Evolutionary conservation across 805 yeast genomes (phyloP), one percentile per base, ranked within the genome.

Genomic region (Candida alai): DNA sequence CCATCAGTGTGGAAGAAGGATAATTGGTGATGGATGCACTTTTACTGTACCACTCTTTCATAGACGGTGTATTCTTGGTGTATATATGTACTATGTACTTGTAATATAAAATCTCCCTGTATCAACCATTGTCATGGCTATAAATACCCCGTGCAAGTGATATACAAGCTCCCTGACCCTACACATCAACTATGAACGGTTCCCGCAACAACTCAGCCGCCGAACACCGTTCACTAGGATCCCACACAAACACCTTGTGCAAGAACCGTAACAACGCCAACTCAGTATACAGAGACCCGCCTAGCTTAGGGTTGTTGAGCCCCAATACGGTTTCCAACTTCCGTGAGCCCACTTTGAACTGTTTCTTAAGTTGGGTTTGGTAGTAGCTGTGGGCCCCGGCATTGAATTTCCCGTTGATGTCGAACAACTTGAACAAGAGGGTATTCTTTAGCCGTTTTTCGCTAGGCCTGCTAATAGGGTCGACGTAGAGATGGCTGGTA

Each of bases 361-460:
- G 44, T 31, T 52, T 54, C 34, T 45, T 52, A 18, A 36, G 19
- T 6, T 25, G 36, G 12, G 27, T 4, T 13, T 23, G 19, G 14
- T 20, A 28, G n/a, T n/a, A n/a, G n/a, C n/a, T n/a, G n/a, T n/a
- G n/a, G n/a, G 9, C 30, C 13, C 6, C 6, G 13, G 47, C 41
- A 35, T 62, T 64, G 23, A 65, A 42, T 33, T 58, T 63, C 5
- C 73, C 73, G 21, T 60, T 58, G 17, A 49, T 37, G 36, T 63
- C 68, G 39, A 66, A 67, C 12, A 66, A 42, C 3, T 61, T 58
- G 36, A 54, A 64, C n/a, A 67, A 45, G 10, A 62, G 42, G 0
- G 68, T 59, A 34, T 52, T 60, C 37, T 54, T 55, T 9, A 57
- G 48, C 11, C 56, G 43, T 34, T 55, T 59, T 33, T 65, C 71